A percentile compares a stretch with the other conserved stretches of the same genome.
phyloP scores from a whole-genome alignment of 1,284 basidiomycete genomes.

The Clitocybe nebularis region DNA sequence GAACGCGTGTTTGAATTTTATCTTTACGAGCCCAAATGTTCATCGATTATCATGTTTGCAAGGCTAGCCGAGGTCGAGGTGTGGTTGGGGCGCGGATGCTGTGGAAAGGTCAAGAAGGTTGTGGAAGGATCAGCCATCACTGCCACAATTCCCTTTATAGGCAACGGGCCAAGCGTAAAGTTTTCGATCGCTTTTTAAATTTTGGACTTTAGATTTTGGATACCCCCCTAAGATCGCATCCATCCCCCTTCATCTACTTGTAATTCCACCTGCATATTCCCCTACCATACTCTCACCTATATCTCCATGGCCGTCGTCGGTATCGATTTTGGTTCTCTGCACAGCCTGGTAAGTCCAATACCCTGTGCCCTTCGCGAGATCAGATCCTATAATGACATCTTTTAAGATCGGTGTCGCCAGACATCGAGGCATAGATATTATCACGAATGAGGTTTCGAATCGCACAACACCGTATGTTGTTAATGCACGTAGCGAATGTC shows the following conservation, averaged over 20 bases:
- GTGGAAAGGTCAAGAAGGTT: constrained; percentile 20
- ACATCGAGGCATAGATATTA: constrained; percentile 92
- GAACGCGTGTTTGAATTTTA: no score
- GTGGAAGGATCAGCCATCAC: constrained; percentile 14
- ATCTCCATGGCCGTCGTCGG: constrained; percentile 79
- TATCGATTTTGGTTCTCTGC: constrained; percentile 86
- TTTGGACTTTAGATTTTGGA: constrained; percentile 10
- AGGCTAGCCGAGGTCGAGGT: constrained; percentile 3
- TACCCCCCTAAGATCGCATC: constrained; percentile 6
- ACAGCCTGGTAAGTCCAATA: constrained; percentile 70
- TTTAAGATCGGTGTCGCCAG: constrained; percentile 87
- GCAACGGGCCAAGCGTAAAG: constrained; percentile 17
- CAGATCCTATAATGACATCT: constrained; percentile 14
- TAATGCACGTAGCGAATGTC: not conserved
- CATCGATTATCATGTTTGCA: no score
- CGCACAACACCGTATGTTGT: constrained; percentile 81
- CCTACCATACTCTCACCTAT: constrained; percentile 15
- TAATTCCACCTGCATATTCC: constrained; percentile 9
- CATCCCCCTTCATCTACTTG: constrained; percentile 9
- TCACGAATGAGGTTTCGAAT: constrained; percentile 94
- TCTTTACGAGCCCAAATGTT: no score
- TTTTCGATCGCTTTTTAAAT: constrained; percentile 17
- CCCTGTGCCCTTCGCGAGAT: constrained; percentile 6
- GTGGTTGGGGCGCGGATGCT: constrained; percentile 5
- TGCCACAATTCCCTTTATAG: constrained; percentile 16